phyloP scores from a whole-genome alignment of 2,329 filamentous ascomycete species.

The Cladosporium phlei region DNA sequence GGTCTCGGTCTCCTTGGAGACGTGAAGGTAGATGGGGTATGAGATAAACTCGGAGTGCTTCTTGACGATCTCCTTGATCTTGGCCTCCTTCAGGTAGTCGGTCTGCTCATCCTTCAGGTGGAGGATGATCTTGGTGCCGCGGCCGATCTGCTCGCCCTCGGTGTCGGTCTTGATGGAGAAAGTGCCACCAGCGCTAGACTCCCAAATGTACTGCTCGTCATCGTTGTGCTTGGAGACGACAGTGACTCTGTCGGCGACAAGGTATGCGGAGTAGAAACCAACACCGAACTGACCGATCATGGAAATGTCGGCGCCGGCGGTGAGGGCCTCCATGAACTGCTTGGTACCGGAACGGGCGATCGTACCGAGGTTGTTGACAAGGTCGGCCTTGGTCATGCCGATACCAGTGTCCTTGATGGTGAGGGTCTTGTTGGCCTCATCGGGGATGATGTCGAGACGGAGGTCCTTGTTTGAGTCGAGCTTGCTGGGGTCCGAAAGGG shows the following conservation, averaged over 20 bases:
- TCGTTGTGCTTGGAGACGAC: conserved; percentile 99
- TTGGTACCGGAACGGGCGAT: conserved; percentile 99
- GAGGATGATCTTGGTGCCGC: conserved; percentile 96
- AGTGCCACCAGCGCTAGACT: conserved; percentile 93
- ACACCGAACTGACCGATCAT: conserved; percentile 99
- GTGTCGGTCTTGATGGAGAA: conserved; percentile 91
- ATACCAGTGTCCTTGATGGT: conserved; percentile 98
- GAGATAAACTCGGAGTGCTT: conserved; percentile 99
- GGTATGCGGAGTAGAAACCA: conserved; percentile 99
- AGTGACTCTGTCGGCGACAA: conserved; percentile 92
- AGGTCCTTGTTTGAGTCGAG: conserved; percentile 97
- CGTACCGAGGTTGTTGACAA: conserved; percentile 99
- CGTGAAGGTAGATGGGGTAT: conserved; percentile 99
- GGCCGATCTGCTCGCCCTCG: conserved; percentile 83
- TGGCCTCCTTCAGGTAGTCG: conserved; percentile 97
- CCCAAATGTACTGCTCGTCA: conserved; percentile 99
- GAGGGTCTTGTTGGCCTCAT: conserved; percentile 96
- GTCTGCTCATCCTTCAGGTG: conserved; percentile 99
- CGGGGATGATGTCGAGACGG: conserved; percentile 96
- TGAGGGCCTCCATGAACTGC: conserved; percentile 99
- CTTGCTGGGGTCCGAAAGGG: conserved; percentile 93
- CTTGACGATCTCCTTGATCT: conserved; percentile 99
- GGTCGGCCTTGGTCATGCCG: conserved; percentile 99
- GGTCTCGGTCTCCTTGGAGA: conserved; percentile 97
- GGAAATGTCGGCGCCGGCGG: conserved; percentile 96